Percentiles rank a stretch among this genome's conserved stretches.
These are phyloP conservation scores for Phoma sp. DNA, from an alignment of 2,329 filamentous ascomycete genomes.

Conservation along the genomic window DNA sequence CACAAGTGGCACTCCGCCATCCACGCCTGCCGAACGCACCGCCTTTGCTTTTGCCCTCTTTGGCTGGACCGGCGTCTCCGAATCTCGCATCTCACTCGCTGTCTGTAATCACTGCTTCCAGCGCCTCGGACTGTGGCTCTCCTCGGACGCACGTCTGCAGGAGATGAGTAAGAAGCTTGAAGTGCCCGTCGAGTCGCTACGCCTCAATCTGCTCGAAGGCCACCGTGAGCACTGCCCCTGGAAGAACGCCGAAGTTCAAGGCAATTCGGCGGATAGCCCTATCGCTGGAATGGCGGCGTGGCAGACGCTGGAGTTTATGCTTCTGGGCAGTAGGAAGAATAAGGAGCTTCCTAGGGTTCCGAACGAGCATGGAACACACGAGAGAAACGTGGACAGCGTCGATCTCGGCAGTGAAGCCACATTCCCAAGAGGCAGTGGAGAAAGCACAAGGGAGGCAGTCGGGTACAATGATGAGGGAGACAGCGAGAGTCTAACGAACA, in stretches of 20 bases:
- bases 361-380: conserved; percentile 1
- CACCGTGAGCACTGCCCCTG: conserved; percentile 52
- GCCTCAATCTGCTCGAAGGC: conserved; percentile 45
- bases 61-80: conserved; percentile 62
- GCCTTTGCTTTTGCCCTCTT: conserved; percentile 51
- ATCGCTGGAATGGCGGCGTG: conserved; percentile 44
- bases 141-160: conserved; percentile 52
- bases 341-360: conserved; percentile 2
- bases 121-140: conserved; percentile 92
- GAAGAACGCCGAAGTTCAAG: conserved; percentile 46
- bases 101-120: conserved; percentile 87
- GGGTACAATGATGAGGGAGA: conserved; percentile 23
- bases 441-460: background rate
- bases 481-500: conserved; percentile 32
- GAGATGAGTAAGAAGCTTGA: conserved; percentile 44
- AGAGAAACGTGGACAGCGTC: conserved; percentile 29
- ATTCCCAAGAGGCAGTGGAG: conserved; percentile 15
- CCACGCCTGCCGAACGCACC: conserved; percentile 28
- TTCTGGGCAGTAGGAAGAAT: conserved; percentile 19
- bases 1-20: conserved; percentile 16
- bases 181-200: conserved; percentile 37
- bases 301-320: conserved; percentile 45
- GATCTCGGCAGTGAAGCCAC: conserved; percentile 33
- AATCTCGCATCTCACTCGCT: conserved; percentile 71
- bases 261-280: conserved; percentile 37